Percentiles rank a stretch among this genome's conserved stretches.
Evolutionary conservation across 108 stramenopile genomes (phyloP).

Genomic region (Pseudonitzschia multiseries): DNA sequence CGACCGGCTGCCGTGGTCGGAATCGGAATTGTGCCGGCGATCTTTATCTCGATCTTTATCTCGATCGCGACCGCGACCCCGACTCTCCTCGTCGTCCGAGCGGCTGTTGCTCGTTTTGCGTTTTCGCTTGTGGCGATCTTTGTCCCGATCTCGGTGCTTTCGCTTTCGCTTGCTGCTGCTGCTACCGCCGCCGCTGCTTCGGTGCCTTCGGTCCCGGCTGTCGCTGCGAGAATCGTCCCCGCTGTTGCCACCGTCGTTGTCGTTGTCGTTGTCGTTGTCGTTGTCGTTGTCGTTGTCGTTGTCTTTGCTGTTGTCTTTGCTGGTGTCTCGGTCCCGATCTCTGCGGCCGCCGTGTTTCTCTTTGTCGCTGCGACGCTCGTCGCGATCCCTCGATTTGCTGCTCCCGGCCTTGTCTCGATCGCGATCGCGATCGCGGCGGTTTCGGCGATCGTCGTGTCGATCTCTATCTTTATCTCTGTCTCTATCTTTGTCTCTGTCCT

Average conservation of each 20-base stretch:
- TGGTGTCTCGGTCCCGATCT: neutral
- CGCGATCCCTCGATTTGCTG: no score
- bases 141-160: conserved; percentile 1
- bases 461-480: neutral
- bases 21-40: conserved; percentile 9
- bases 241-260: neutral
- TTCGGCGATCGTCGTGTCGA: neutral
- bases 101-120: neutral
- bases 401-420: neutral
- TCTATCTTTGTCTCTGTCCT: conserved; percentile 5
- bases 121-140: no score
- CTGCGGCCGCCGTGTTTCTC: neutral
- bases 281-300: neutral
- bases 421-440: neutral
- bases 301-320: neutral
- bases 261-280: neutral
- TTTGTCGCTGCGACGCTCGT: no score
- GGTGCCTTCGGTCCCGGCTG: neutral
- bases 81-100: no score
- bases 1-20: neutral
- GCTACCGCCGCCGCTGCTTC: no score
- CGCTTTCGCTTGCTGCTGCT: neutral
- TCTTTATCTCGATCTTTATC: neutral
- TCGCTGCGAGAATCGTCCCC: neutral
- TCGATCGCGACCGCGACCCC: no score